These are phyloP conservation scores for Teratosphaeria pseudoeucalypti DNA, from an alignment of 2,329 filamentous ascomycete genomes.

Conservation along the genomic window DNA sequence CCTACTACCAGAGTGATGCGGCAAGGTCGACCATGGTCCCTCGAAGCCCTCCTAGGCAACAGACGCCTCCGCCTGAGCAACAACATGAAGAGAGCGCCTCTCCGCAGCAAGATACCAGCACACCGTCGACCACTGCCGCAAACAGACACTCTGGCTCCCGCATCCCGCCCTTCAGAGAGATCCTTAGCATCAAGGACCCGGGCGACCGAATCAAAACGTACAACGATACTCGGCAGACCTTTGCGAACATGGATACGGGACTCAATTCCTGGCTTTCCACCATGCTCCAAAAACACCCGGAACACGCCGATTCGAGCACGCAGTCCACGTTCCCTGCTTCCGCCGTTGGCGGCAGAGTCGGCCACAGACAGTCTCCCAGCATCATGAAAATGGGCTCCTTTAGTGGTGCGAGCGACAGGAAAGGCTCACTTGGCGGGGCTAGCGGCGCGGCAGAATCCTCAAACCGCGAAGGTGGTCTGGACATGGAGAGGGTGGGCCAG, in stretches of 20 bases:
- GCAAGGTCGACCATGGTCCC: background rate
- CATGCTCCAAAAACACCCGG: slow-evolving; percentile 41
- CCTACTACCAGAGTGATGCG: slow-evolving; percentile 4
- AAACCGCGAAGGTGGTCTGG: slow-evolving; percentile 9
- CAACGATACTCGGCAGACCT: slow-evolving; percentile 59
- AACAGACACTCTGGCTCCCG: slow-evolving; percentile 12
- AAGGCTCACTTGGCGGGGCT: background rate
- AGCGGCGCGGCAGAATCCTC: background rate
- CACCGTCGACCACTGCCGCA: background rate
- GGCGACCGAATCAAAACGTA: slow-evolving; percentile 64
- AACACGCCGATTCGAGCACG: slow-evolving; percentile 38
- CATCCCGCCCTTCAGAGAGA: slow-evolving; percentile 61
- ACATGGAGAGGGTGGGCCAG: slow-evolving; percentile 47
- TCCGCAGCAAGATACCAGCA: background rate
- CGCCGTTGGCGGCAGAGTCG: background rate
- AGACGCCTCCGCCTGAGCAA: background rate
- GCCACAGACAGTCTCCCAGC: slow-evolving; percentile 11
- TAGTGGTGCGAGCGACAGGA: slow-evolving; percentile 1
- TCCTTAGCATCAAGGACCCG: slow-evolving; percentile 56
- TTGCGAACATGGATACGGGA: slow-evolving; percentile 63
- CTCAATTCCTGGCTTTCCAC: slow-evolving; percentile 51
- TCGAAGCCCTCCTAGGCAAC: background rate
- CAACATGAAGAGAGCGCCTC: background rate
- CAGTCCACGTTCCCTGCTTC: slow-evolving; percentile 24
- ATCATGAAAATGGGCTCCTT: slow-evolving; percentile 12